These are phyloP conservation scores for Echium plantagineum DNA, from an alignment of 257 asterid species.

Conservation along the genomic window DNA sequence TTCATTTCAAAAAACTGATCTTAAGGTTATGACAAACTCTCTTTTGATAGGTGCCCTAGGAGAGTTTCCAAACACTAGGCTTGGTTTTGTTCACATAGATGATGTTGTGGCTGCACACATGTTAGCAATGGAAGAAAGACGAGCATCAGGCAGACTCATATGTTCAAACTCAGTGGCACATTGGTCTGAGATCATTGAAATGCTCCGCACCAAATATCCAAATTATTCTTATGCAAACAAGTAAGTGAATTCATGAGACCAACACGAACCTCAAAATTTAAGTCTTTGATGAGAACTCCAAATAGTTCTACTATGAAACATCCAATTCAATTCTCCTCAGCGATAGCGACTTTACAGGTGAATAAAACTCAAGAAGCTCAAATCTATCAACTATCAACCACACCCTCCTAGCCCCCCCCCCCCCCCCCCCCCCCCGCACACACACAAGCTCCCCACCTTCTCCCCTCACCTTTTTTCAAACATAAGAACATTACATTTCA, in stretches of 20 bases:
- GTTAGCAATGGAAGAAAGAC: slow-evolving; percentile 65
- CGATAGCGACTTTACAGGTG: not conserved
- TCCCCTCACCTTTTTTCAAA: no score
- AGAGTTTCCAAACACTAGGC: slow-evolving; percentile 51
- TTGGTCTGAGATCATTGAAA: slow-evolving; percentile 63
- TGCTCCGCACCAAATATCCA: slow-evolving; percentile 60
- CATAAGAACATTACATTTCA: no score
- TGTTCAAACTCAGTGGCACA: slow-evolving; percentile 78
- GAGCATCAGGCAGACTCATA: slow-evolving; percentile 70
- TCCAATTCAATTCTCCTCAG: not conserved
- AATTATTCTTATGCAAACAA: slow-evolving; percentile 54
- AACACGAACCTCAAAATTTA: not conserved
- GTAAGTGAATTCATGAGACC: slow-evolving; percentile 30
- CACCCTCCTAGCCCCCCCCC: not conserved
- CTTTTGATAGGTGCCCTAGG: slow-evolving; percentile 36
- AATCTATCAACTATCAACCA: no score
- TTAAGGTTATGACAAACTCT: not conserved
- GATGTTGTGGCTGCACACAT: slow-evolving; percentile 82
- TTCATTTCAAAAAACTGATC: not conserved
- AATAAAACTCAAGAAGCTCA: no score
- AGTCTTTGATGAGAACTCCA: not conserved
- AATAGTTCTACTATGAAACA: no score
- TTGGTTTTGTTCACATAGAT: slow-evolving; percentile 87
- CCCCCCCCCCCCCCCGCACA: not conserved
- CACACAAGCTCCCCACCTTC: no score